Evolutionary conservation across 2,329 filamentous ascomycete genomes (phyloP), one percentile per base, ranked within the genome.

Genomic region (Eutypa lata): DNA sequence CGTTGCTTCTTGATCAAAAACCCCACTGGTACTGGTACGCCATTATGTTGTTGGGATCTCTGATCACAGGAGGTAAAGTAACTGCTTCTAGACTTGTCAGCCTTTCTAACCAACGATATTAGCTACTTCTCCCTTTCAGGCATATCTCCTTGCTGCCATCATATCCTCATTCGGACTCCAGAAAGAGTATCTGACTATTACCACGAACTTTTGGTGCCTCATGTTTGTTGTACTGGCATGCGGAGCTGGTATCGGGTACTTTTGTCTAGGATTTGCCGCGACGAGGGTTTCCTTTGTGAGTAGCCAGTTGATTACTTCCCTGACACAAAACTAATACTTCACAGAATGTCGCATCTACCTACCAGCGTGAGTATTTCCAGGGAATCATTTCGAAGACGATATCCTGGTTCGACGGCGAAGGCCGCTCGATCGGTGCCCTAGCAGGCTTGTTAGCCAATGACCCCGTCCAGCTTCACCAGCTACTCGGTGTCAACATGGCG

Each of bases 191-290:
- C 49, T 68, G 11, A 51, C 57, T 14, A 37, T 52, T 2, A 48
- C 66, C 5, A 65, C 76, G 31, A 74, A 79, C 49, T 87, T 86
- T 65, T 88, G 82, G 82, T 77, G 82, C 0, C 73, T 84, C 44
- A 88, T 88, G 82, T 88, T 85, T 70, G 76, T 83, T 14, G 68
- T 81, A 0, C 68, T 87, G 16, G 84, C 84, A 2, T 69, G 76
- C 2, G 78, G 71, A 13, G 71, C 79, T 14, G 80, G 79, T 1
- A 7, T 79, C 1, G 73, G 76, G 10, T 87, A 88, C 65, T 82
- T 82, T 53, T 62, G 73, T 11, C 68, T 82, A 6, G 75, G 73
- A 1, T 70, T 65, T 50, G 66, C 72, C 3, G 73, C 81, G 1
- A 81, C 76, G 1, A 71, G 71, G 8, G 68, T 81, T 53, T 73